Base-by-base conservation (phyloP, 2,329 filamentous ascomycete species). In the Pseudocercospora vitis region DNA sequence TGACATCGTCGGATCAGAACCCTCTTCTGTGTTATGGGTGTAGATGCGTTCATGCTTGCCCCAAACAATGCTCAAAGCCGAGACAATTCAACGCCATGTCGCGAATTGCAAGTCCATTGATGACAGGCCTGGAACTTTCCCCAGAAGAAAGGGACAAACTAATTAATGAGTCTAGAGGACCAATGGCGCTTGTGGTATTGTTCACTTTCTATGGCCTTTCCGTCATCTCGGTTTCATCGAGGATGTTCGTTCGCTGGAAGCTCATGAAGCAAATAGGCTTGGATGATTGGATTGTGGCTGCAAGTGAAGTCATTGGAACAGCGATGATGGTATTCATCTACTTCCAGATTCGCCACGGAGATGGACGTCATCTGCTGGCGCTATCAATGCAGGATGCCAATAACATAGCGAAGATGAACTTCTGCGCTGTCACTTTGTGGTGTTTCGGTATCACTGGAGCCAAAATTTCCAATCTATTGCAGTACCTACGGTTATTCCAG, bases 151-250 rank as follows among this genome's bases (percentile, higher is more conserved):
- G 33, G 33, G 40, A 52, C 11, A 26, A 42, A 19, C 42, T 52
- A 1, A 16, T 31, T 11, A 42, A 47, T 16, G 50, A 52, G 26
- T 33, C 49, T 19, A 45, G 49, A 50, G 49, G 37, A 28, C 50
- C 53, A 8, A 31, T 53, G 49, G 45, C 40, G n/a, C 29, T 52
- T 4, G 45, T 26, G n/a, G n/a, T 53, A 28, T 12, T 50, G 5
- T 53, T 52, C 37, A 37, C 49, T 8, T 56, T 52, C 50, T 56
- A 52, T 23, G 54, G 28, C 11, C 18, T 56, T 12, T 53, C 54
- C 5, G 49, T 26, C 16, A 33, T 50, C 9, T 56, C 53, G 14
- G 54, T 56, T 4, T 8, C 24, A 4, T 8, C 32, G 5, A 48
- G 54, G 16, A 50, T 50, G 12, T 50, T 24, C 21, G 50, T 53